Percentiles rank a stretch among this genome's conserved stretches.
Evolutionary conservation across 495 filamentous ascomycete species (phyloP).

Genomic region (Cercophora scortea): DNA sequence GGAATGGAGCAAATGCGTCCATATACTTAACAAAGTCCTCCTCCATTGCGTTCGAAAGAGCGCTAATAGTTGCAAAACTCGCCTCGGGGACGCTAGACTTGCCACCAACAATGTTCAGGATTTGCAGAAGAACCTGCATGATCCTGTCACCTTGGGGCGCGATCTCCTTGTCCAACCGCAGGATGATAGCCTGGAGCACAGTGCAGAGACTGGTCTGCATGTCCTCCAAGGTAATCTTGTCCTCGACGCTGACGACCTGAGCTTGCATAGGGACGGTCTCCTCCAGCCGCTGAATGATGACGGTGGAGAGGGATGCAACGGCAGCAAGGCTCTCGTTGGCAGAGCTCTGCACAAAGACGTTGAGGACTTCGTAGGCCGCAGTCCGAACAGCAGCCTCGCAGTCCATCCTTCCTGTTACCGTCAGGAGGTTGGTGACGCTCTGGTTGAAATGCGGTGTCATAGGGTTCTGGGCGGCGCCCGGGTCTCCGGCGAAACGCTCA

Average conservation of each 20-base stretch:
- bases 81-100: conserved; percentile 95
- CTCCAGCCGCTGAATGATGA: conserved; percentile 82
- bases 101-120: conserved; percentile 65
- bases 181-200: conserved; percentile 83
- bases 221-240: conserved; percentile 87
- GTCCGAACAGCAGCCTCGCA: conserved; percentile 92
- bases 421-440: conserved; percentile 76
- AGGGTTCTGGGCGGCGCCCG: conserved; percentile 67
- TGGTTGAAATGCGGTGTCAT: conserved; percentile 88
- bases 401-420: conserved; percentile 74
- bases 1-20: conserved; percentile 82
- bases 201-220: conserved; percentile 94
- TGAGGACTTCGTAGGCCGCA: conserved; percentile 96
- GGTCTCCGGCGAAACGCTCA: conserved; percentile 82
- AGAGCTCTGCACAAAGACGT: conserved; percentile 82
- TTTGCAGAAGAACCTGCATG: conserved; percentile 78
- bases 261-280: conserved; percentile 84
- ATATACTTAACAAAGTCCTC: conserved; percentile 94
- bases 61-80: conserved; percentile 81
- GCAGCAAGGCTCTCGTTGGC: conserved; percentile 76
- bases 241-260: conserved; percentile 94
- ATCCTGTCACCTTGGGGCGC: conserved; percentile 85
- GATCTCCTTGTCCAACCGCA: conserved; percentile 87
- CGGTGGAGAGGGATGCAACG: conserved; percentile 71
- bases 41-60: conserved; percentile 78